phyloP scores from a whole-genome alignment of 1,284 basidiomycete genomes.

The Cryptococcus jaspeensis region DNA sequence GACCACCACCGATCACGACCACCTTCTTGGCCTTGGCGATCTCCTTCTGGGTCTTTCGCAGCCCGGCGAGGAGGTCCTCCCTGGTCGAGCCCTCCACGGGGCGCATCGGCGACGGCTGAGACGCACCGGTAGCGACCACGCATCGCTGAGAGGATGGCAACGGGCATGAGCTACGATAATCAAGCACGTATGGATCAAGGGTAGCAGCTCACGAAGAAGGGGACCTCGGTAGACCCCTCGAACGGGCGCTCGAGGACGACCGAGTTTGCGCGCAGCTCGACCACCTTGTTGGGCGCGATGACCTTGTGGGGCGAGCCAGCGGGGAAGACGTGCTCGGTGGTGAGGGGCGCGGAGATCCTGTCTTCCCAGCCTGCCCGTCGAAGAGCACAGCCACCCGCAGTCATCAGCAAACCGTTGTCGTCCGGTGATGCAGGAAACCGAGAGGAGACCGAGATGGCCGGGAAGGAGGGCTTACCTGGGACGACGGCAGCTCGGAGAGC shows the following conservation, averaged over 20 bases:
- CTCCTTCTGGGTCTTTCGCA: conserved; percentile 36
- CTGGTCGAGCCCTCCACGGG: conserved; percentile 25
- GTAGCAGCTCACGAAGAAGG: conserved; percentile 45
- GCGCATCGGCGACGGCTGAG: conserved; percentile 47
- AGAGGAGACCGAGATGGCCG: background rate
- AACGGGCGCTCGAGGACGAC: conserved; percentile 46
- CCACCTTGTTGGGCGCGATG: conserved; percentile 42
- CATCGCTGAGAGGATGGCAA: conserved; percentile 25
- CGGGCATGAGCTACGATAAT: background rate
- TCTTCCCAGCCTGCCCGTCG: conserved; percentile 45
- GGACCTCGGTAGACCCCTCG: conserved; percentile 44
- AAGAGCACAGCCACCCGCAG: background rate
- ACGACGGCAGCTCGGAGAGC: conserved; percentile 50
- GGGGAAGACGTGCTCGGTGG: conserved; percentile 42
- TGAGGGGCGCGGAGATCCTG: conserved; percentile 38
- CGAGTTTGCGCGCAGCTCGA: conserved; percentile 36
- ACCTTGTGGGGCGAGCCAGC: conserved; percentile 36
- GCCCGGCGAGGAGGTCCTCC: conserved; percentile 21
- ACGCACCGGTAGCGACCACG: conserved; percentile 46
- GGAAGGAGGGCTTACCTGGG: conserved; percentile 38
- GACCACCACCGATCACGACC: conserved; percentile 51
- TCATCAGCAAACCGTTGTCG: conserved; percentile 4
- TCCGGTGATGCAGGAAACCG: background rate
- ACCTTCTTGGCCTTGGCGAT: conserved; percentile 39
- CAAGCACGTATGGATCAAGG: background rate